phyloP scores from a whole-genome alignment of 768 basidiomycete genomes.

The Rhodotorula kratochvilovae region DNA sequence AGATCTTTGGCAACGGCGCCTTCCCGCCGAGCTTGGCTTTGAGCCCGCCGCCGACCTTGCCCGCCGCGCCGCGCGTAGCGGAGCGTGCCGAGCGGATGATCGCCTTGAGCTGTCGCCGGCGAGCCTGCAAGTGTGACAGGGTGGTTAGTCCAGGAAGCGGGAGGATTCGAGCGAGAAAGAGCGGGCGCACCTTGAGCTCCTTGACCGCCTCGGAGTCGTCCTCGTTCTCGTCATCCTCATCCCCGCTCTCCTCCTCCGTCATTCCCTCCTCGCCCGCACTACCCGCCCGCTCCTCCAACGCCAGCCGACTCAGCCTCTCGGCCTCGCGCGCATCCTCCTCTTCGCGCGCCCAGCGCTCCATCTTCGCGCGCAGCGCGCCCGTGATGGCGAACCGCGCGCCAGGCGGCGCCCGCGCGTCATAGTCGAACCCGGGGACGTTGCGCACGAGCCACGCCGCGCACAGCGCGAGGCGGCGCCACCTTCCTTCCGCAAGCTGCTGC shows the following conservation, averaged over 20 bases:
- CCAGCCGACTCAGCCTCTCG: constrained; percentile 58
- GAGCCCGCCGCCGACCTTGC: constrained; percentile 42
- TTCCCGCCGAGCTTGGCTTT: constrained; percentile 44
- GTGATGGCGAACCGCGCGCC: constrained; percentile 57
- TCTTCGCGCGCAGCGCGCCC: constrained; percentile 66
- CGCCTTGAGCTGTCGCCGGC: constrained; percentile 66
- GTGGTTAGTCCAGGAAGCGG: neutral
- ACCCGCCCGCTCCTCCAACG: constrained; percentile 61
- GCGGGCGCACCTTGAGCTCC: constrained; percentile 64
- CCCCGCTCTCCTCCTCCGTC: constrained; percentile 52
- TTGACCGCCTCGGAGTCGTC: constrained; percentile 53
- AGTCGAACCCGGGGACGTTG: constrained; percentile 66
- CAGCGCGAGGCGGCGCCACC: constrained; percentile 74
- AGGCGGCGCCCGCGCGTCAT: constrained; percentile 50
- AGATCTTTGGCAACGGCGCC: constrained; percentile 54
- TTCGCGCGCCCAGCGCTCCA: constrained; percentile 65
- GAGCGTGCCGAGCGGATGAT: constrained; percentile 52
- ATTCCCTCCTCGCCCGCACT: constrained; percentile 51
- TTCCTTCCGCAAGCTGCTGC: constrained; percentile 52
- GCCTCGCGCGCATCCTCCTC: constrained; percentile 67
- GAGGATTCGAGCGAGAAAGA: neutral
- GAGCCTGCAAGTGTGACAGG: constrained; percentile 53
- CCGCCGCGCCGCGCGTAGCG: constrained; percentile 35
- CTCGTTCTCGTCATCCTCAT: constrained; percentile 53
- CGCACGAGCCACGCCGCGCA: constrained; percentile 64